These are phyloP conservation scores for Eucalyptus pumila DNA, from an alignment of 345 rosid genomes.

Conservation along the genomic window DNA sequence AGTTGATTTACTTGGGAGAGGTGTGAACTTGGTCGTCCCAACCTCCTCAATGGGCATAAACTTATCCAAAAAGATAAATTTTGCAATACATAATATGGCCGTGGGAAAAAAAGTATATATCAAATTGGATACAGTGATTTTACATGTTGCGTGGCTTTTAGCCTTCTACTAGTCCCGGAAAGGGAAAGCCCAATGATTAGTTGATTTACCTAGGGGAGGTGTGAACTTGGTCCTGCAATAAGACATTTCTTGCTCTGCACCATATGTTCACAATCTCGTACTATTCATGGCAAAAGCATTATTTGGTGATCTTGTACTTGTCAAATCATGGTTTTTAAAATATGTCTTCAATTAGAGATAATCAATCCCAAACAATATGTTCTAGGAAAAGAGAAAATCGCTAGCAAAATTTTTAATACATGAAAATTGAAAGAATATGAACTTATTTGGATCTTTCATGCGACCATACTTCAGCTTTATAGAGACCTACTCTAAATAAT, in stretches of 20 bases:
- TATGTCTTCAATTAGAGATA: neutral
- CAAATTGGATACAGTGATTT: neutral
- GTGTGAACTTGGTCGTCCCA: neutral
- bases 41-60: neutral
- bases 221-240: neutral
- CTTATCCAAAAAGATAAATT: neutral
- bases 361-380: neutral
- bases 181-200: neutral
- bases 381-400: neutral
- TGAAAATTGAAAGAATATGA: neutral
- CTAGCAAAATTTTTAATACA: neutral
- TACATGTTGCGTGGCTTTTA: neutral
- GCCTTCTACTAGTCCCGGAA: neutral
- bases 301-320: neutral
- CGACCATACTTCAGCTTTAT: neutral
- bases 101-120: neutral
- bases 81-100: neutral
- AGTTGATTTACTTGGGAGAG: neutral
- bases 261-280: neutral
- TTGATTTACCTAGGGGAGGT: neutral
- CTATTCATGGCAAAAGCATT: neutral
- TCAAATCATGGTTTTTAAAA: neutral
- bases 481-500: neutral
- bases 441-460: neutral
- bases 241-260: neutral